Base-by-base conservation (phyloP, 1,139 yeast genomes). In the Debaryomycetaceae sp. region DNA sequence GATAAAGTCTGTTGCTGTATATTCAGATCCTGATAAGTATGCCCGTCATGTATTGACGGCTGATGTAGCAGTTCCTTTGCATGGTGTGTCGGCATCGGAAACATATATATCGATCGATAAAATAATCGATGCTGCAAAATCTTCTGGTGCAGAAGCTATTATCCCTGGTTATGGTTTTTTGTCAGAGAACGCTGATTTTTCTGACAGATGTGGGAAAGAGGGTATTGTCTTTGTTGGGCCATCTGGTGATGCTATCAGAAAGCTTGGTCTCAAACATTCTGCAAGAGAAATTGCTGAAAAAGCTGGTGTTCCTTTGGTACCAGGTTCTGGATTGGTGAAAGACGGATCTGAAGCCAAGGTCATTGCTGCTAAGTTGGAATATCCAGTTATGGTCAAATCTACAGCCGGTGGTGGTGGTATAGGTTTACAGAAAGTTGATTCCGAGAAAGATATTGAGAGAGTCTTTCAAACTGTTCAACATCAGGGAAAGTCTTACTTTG, bases 331-430 rank as follows among this genome's bases (percentile, higher is more conserved):
- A 6, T 76, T 93, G 52, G 81, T 93, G 36, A 72, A 78, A 4
- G 71, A 80, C 49, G 76, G 89, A 6, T 76, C 76, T 20, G 96
- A 87, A 57, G 98, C 98, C 4, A 72, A 75, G 47, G 75, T 70
- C 48, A 79, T 84, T 51, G 98, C 97, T n/a, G 83, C 79, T 22
- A 71, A 80, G 54, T 75, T 93, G 45, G 89, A 83, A 50, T 93
- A 88, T 59, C 98, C 99, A 24, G 80, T 93, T 38, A 93, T 93
- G 98, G 87, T 93, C 44, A 93, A 93, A 68, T 87, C 96, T 20
- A 91, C 98, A 49, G 98, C 98, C 34, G 99, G 99, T 63, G 99
- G 99, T 58, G 99, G 99, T 65, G 99, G 99, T 67, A 93, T 91
- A 59, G 99, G 99, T 52, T 74, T 93, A 56, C 97, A 90, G 63